Conservation (phyloP, 2,329 filamentous ascomycete species). For the Coniochaeta sp. region DNA sequence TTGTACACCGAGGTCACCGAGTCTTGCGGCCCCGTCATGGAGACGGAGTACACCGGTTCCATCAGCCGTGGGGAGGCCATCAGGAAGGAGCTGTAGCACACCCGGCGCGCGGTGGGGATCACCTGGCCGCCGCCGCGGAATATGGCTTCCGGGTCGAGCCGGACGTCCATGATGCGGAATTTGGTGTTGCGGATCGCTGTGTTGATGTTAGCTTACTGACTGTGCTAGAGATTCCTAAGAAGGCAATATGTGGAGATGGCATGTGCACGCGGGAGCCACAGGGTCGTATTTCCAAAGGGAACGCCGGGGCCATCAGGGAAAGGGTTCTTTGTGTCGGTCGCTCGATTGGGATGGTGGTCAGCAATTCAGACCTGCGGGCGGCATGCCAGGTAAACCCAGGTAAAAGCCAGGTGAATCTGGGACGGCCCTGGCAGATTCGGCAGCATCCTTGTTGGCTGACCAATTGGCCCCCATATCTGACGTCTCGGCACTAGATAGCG, state of each 20-base stretch:
- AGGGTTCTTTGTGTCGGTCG: background rate
- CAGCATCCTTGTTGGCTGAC: background rate
- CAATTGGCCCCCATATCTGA: background rate
- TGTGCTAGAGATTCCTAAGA: slow-evolving; percentile 1
- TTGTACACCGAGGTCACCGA: slow-evolving; percentile 87
- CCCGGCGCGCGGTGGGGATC: slow-evolving; percentile 86
- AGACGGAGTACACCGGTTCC: slow-evolving; percentile 91
- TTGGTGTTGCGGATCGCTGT: slow-evolving; percentile 93
- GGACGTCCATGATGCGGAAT: slow-evolving; percentile 90
- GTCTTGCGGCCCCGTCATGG: slow-evolving; percentile 87
- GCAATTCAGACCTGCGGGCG: background rate
- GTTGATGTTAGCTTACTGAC: slow-evolving; percentile 8
- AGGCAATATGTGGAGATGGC: slow-evolving; percentile 3
- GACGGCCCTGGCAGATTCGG: background rate
- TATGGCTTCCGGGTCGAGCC: slow-evolving; percentile 82
- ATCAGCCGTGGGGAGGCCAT: slow-evolving; percentile 95
- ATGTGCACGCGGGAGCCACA: too few species aligned
- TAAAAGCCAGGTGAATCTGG: background rate
- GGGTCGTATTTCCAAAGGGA: too few species aligned
- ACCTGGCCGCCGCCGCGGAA: slow-evolving; percentile 95
- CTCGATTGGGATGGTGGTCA: background rate
- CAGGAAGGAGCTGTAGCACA: slow-evolving; percentile 92
- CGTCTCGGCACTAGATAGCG: background rate
- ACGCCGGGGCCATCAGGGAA: background rate
- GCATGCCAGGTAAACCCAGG: too few species aligned